Evolutionary conservation across 2,329 filamentous ascomycete species (phyloP).

Genomic region (Hypoxylon sp.): DNA sequence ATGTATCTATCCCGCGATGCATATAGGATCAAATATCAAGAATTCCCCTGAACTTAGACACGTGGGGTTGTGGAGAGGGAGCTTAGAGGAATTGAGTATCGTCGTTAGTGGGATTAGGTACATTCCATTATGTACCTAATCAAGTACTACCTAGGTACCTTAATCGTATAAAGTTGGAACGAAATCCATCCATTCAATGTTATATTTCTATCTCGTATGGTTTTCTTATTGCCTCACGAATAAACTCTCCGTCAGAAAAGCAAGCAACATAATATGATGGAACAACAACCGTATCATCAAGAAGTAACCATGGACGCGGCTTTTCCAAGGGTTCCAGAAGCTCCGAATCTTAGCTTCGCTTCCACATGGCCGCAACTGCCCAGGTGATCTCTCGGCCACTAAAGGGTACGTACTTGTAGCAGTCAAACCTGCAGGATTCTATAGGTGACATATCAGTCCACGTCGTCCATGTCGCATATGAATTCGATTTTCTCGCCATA

Average conservation of each 20-base stretch:
- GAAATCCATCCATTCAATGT: neutral
- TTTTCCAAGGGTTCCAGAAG: conserved; percentile 1
- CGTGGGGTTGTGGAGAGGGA: conserved; percentile 26
- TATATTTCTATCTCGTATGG: neutral
- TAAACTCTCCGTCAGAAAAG: neutral
- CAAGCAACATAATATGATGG: neutral
- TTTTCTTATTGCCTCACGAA: neutral
- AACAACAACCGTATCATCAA: neutral
- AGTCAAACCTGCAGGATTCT: conserved; percentile 5
- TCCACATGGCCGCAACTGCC: conserved; percentile 1
- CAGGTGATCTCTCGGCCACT: neutral
- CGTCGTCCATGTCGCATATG: conserved; percentile 7
- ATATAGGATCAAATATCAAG: neutral
- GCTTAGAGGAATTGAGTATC: conserved; percentile 6
- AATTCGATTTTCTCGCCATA: conserved; percentile 18
- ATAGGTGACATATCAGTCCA: conserved; percentile 15
- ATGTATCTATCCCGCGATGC: neutral
- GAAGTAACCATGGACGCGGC: neutral
- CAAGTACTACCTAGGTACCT: neutral
- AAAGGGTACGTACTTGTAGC: neutral
- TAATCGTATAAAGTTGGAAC: neutral
- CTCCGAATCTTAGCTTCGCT: conserved; percentile 9
- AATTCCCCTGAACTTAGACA: conserved; percentile 13
- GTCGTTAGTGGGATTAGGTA: conserved; percentile 13
- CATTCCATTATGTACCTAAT: neutral